phyloP scores from a whole-genome alignment of 345 rosid species.

The Excoecaria agallocha region DNA sequence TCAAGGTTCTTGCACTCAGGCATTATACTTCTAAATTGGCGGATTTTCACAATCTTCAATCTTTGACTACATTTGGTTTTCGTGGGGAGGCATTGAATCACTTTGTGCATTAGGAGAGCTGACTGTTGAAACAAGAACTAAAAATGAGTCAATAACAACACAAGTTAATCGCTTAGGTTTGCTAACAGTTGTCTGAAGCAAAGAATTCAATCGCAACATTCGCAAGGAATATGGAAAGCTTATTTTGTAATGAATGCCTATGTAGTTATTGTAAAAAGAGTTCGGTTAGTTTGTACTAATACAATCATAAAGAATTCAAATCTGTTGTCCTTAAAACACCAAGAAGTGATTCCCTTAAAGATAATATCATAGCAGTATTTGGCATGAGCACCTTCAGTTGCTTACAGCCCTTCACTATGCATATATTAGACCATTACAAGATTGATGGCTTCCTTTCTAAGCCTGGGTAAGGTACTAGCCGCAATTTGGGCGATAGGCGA shows the following conservation, averaged over 20 bases:
- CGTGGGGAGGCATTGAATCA: slow-evolving; percentile 97
- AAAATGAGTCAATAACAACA: slow-evolving; percentile 66
- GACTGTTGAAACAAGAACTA: slow-evolving; percentile 76
- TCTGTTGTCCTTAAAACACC: slow-evolving; percentile 86
- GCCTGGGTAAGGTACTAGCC: slow-evolving; percentile 90
- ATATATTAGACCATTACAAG: slow-evolving; percentile 63
- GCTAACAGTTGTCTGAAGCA: slow-evolving; percentile 66
- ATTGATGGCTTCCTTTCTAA: slow-evolving; percentile 92
- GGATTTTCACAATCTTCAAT: slow-evolving; percentile 79
- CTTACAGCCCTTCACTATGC: slow-evolving; percentile 61
- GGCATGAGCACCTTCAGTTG: slow-evolving; percentile 77
- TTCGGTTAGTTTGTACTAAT: slow-evolving; percentile 80
- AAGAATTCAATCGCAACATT: slow-evolving; percentile 86
- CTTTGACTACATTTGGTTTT: slow-evolving; percentile 78
- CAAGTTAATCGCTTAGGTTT: slow-evolving; percentile 81
- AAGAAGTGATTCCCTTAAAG: slow-evolving; percentile 83
- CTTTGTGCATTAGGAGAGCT: slow-evolving; percentile 79
- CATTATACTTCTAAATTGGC: slow-evolving; percentile 91
- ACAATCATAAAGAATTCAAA: slow-evolving; percentile 61
- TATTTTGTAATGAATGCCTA: slow-evolving; percentile 74
- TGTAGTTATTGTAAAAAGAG: slow-evolving; percentile 88
- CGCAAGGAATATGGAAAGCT: slow-evolving; percentile 94
- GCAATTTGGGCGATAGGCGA: slow-evolving; percentile 92
- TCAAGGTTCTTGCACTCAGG: slow-evolving; percentile 62
- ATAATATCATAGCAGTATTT: slow-evolving; percentile 78